Percentiles rank a stretch among this genome's conserved stretches.
These are phyloP conservation scores for Aspergillus sp. DNA, from an alignment of 2,329 filamentous ascomycete genomes.

Conservation along the genomic window DNA sequence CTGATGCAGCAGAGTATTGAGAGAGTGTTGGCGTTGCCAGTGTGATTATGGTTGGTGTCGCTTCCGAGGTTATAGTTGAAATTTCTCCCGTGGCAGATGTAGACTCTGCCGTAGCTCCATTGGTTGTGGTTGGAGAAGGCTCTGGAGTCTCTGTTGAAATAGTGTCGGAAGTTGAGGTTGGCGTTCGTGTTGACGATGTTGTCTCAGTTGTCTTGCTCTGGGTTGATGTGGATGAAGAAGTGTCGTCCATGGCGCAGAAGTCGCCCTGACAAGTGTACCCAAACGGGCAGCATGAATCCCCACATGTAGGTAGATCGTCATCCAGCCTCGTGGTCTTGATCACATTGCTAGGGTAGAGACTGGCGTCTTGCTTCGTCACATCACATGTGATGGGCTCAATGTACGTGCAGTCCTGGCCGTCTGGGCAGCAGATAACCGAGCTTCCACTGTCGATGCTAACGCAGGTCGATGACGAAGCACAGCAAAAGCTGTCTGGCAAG, in stretches of 20 bases:
- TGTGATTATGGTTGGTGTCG: background rate
- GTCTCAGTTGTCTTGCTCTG: slow-evolving; percentile 21
- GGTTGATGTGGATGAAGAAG: slow-evolving; percentile 28
- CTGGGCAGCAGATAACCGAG: slow-evolving; percentile 53
- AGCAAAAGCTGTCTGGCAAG: slow-evolving; percentile 51
- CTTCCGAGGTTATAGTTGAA: background rate
- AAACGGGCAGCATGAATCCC: slow-evolving; percentile 50
- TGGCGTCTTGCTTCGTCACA: slow-evolving; percentile 47
- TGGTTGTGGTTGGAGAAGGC: slow-evolving; percentile 1
- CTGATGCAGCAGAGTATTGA: slow-evolving; percentile 11
- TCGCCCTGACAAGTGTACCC: slow-evolving; percentile 49
- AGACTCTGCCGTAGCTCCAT: background rate
- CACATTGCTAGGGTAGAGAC: slow-evolving; percentile 38
- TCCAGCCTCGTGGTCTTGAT: slow-evolving; percentile 50
- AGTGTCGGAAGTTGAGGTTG: slow-evolving; percentile 27
- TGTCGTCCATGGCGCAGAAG: slow-evolving; percentile 35
- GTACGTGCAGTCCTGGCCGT: slow-evolving; percentile 44
- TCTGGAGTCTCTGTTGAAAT: slow-evolving; percentile 27
- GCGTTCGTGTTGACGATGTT: background rate
- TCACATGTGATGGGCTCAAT: slow-evolving; percentile 52
- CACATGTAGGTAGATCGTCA: slow-evolving; percentile 48
- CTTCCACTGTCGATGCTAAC: slow-evolving; percentile 47
- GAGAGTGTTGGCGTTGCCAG: slow-evolving; percentile 19
- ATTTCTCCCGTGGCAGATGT: background rate
- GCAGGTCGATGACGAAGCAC: slow-evolving; percentile 45